A percentile compares a stretch with the other conserved stretches of the same genome.
Conservation (phyloP, 305 asterid genomes). For the Andrographis paniculata region DNA sequence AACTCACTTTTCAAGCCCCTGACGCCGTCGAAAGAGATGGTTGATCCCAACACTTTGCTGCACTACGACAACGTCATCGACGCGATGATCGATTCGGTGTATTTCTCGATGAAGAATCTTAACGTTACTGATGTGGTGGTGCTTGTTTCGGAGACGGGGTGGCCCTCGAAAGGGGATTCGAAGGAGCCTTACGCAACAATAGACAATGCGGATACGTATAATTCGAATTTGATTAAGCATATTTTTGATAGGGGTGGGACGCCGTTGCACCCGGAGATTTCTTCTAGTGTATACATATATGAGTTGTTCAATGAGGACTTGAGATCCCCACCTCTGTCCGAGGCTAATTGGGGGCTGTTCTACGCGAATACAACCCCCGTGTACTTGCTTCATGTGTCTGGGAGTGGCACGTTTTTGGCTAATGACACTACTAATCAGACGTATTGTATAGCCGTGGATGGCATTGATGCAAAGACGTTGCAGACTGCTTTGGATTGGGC, state of each 20-base stretch:
- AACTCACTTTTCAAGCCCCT: slow-evolving; percentile 87
- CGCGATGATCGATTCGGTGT: slow-evolving; percentile 95
- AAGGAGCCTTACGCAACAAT: slow-evolving; percentile 91
- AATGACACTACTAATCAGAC: slow-evolving; percentile 90
- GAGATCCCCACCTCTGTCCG: slow-evolving; percentile 82
- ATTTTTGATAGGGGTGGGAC: slow-evolving; percentile 68
- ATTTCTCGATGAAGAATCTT: slow-evolving; percentile 90
- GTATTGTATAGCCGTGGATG: slow-evolving; percentile 71
- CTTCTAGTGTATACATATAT: slow-evolving; percentile 71
- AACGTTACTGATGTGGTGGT: slow-evolving; percentile 75
- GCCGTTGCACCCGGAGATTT: slow-evolving; percentile 86
- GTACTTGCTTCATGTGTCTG: slow-evolving; percentile 91
- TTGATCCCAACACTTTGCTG: slow-evolving; percentile 88
- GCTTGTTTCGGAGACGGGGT: slow-evolving; percentile 87
- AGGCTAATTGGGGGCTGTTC: slow-evolving; percentile 96
- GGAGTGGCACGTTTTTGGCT: slow-evolving; percentile 89
- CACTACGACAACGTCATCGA: slow-evolving; percentile 88
- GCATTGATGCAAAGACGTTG: slow-evolving; percentile 56
- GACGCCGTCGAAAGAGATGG: slow-evolving; percentile 94
- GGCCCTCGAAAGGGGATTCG: slow-evolving; percentile 94
- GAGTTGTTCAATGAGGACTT: slow-evolving; percentile 95
- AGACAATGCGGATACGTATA: slow-evolving; percentile 81
- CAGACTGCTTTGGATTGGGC: slow-evolving; percentile 99
- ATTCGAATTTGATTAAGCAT: slow-evolving; percentile 88
- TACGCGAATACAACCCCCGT: slow-evolving; percentile 83